Evolutionary conservation across 495 filamentous ascomycete genomes (phyloP).

Genomic region (Lasiosphaeria ovina): DNA sequence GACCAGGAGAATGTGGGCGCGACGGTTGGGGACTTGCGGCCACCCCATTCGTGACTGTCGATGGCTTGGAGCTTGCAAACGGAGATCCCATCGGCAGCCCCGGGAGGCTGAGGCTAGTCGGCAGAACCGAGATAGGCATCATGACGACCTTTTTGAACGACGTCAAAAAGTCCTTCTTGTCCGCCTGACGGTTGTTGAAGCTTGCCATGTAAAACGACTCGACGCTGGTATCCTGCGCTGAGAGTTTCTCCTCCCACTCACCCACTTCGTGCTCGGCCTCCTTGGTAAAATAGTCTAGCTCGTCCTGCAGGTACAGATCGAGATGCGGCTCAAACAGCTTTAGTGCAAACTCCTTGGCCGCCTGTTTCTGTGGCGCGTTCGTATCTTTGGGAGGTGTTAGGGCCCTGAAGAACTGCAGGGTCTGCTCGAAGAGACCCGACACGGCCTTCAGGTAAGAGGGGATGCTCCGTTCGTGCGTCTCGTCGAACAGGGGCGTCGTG

Average conservation of each 20-base stretch:
- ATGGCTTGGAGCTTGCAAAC: slow-evolving; percentile 46
- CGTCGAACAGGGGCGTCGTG: slow-evolving; percentile 80
- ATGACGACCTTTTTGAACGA: slow-evolving; percentile 99
- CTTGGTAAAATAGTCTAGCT: slow-evolving; percentile 79
- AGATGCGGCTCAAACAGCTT: slow-evolving; percentile 86
- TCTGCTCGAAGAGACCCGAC: slow-evolving; percentile 82
- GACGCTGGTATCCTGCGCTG: slow-evolving; percentile 83
- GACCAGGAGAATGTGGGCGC: slow-evolving; percentile 47
- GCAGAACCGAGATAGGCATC: slow-evolving; percentile 92
- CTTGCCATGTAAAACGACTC: slow-evolving; percentile 95
- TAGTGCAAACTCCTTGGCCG: slow-evolving; percentile 60
- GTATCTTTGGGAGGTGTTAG: slow-evolving; percentile 54
- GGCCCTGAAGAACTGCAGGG: slow-evolving; percentile 67
- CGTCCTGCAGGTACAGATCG: slow-evolving; percentile 89
- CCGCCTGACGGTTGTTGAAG: slow-evolving; percentile 80
- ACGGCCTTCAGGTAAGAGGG: slow-evolving; percentile 83
- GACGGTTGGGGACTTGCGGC: slow-evolving; percentile 36
- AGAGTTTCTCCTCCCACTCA: slow-evolving; percentile 87
- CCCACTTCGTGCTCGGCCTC: slow-evolving; percentile 72
- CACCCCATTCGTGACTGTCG: slow-evolving; percentile 26
- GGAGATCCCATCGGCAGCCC: slow-evolving; percentile 48
- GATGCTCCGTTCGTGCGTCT: slow-evolving; percentile 74
- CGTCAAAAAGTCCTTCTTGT: slow-evolving; percentile 92
- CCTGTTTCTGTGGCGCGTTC: slow-evolving; percentile 26
- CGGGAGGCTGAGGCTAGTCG: slow-evolving; percentile 45